phyloP scores from a whole-genome alignment of 1,139 yeast genomes.

The Lizanozyma gosingica region DNA sequence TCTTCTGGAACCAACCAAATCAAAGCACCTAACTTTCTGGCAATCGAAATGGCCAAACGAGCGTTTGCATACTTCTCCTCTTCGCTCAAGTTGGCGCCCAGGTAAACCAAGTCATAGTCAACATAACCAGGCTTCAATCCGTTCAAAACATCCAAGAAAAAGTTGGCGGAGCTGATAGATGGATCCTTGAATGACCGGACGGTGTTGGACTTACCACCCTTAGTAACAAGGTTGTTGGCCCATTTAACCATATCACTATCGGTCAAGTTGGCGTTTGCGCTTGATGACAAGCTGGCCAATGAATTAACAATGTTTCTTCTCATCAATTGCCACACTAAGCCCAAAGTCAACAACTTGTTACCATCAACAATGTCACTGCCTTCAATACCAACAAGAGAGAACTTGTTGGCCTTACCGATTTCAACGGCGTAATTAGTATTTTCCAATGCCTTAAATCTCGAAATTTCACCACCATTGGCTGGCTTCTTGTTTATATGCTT shows the following conservation, averaged over 20 bases:
- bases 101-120: constrained; percentile 82
- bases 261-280: constrained; percentile 59
- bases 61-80: constrained; percentile 93
- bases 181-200: constrained; percentile 84
- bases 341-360: constrained; percentile 78
- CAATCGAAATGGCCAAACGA: constrained; percentile 92
- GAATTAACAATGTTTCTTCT: constrained; percentile 88
- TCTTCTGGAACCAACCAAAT: constrained; percentile 99
- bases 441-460: constrained; percentile 91
- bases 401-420: constrained; percentile 84
- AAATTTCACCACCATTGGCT: constrained; percentile 57
- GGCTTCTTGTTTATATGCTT: constrained; percentile 82
- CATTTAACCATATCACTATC: constrained; percentile 85
- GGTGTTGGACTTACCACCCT: constrained; percentile 66
- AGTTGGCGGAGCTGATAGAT: constrained; percentile 65
- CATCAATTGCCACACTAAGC: constrained; percentile 99
- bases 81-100: constrained; percentile 53
- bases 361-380: constrained; percentile 98
- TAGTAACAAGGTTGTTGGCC: constrained; percentile 80
- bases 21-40: constrained; percentile 95
- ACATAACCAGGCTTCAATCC: constrained; percentile 97
- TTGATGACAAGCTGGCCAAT: constrained; percentile 59
- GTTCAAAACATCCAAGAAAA: constrained; percentile 79
- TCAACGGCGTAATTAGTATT: constrained; percentile 95
- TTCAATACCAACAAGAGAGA: constrained; percentile 94